Evolutionary conservation across 768 basidiomycete genomes (phyloP), one percentile per base, ranked within the genome.

Genomic region (Trametes coccinea): DNA sequence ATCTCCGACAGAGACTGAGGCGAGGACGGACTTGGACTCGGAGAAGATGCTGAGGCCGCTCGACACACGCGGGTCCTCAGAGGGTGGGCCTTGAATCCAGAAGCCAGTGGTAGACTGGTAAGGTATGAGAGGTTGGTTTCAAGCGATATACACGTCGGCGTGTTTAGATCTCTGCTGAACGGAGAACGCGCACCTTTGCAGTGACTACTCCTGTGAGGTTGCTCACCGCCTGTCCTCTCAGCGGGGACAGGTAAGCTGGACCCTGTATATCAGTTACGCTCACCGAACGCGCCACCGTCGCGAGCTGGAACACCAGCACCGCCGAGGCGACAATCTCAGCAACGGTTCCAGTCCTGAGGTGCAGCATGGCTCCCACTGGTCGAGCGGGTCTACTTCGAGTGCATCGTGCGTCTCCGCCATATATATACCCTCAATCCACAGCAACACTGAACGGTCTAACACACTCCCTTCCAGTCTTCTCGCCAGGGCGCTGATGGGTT

Each of bases 41-140:
- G 83, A 76, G 72, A 78, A 85, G 49, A 87, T 75, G 40, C 68
- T 72, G 14, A 87, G 70, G 29, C 84, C 84, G 61, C 75, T 79
- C 11, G 84, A 85, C 33, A 77, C 73, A 37, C 82, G 81, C 37
- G 69, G 66, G 63, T 85, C 83, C 0, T 71, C 44, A 14, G 72
- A 73, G 8, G 64, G 63, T 22, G 74, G 73, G 39, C 80, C 80
- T 45, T 72, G 70, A 33, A 85, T 71, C 66, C 76, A 85, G 68
- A 84, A 84, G 7, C 83, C 82, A 48, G 60, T 75, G 14, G 75
- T 69, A 2, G 72, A 71, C 55, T 57, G 48, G 39, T 27, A 45
- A 9, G 43, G 9, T 9, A 11, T 56, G 29, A 45, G 53, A 11
- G 17, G 5, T 22, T 27, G 52, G 10, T 5, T 37, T 39, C 1